Base-by-base conservation (phyloP, 257 asterid species). In the Salvia hispanica region DNA sequence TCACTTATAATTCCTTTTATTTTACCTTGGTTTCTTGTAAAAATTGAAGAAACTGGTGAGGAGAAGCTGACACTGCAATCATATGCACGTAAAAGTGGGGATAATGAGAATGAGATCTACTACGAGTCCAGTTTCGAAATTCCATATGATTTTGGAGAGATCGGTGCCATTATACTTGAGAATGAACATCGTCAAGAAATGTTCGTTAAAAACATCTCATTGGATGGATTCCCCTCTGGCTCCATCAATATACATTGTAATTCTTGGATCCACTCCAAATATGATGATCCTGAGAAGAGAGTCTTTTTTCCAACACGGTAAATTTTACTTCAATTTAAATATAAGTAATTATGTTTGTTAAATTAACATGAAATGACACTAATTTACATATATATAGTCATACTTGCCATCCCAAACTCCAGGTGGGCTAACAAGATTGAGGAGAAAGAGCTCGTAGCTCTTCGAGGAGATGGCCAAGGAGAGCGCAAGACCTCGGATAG, bases 361-460 rank as follows among this genome's bases (percentile, higher is more conserved):
- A 0, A 0, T 18, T 18, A 1, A 18, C 21, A 18, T 18, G 21
- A 18, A 18, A 18, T 18, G 1, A 18, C 21, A 18, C 21, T 13
- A 47, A 47, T 50, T 50, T 50, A 51, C 72, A 15, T n/a, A 9
- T 6, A 13, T 6, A 44, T 79, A 88, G 97, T 85, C 96, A 37
- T 88, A 84, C 75, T 62, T 88, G 73, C 96, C 96, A 11, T 77
- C 83, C 2, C 58, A 84, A 73, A 91, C 97, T 18, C 97, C 97
- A 62, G 75, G 71, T 37, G 97, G 86, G 11, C 59, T 91, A 14
- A 70, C 48, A 33, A 65, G 33, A 3, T 65, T 61, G 37, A 72
- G 97, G 79, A 76, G 11, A 57, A 33, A 55, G 97, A 91, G 78
- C 82, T 91, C 3, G 8, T 5, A 6, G 18, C 36, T 62, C 53